Base-by-base conservation (phyloP, 2,329 filamentous ascomycete genomes). In the Ascochyta clinopodiicola region DNA sequence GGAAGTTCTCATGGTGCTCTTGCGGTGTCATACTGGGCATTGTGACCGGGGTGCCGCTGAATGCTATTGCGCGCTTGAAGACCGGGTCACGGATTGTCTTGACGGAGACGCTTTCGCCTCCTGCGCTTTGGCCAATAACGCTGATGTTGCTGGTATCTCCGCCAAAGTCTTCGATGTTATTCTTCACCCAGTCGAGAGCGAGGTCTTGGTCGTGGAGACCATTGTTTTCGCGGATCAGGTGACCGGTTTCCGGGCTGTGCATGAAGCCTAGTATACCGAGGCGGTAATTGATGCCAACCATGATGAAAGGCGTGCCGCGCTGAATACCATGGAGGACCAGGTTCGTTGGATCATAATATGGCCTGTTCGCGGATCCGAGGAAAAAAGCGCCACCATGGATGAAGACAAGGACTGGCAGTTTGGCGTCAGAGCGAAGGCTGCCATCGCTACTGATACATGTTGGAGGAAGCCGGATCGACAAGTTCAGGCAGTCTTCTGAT, bases 361-460 rank as follows among this genome's bases (percentile, higher is more conserved):
- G 82, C 74, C 79, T 82, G 2, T 75, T 80, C 29, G 78, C 81
- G 2, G 79, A 78, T 6, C 82, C 82, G 3, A 80, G 74, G 4
- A 73, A 68, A 40, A 80, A 79, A 0, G 79, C 82, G 4, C 82
- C 82, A 0, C 82, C 82, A 56, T 84, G 81, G 3, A 85, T 77
- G 57, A 82, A 83, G 2, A 81, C 74, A 24, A 84, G 68, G 0
- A 85, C 82, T 0, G 82, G 82, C 2, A 83, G 69, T 31, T 56
- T 62, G 13, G 37, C 37, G 4, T n/a, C 5, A 67, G 71, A 6
- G 8, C 29, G 19, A 9, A 56, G 25, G 43, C 50, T 10, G 1
- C 35, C 24, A 29, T 50, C 1, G 80, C 80, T 0, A 77, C 72
- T 34, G 7, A 61, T 0, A 75, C 77, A 54, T 81, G 76, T 55